Base-by-base conservation (phyloP, 768 basidiomycete genomes). In the Agaricus subrufescens region DNA sequence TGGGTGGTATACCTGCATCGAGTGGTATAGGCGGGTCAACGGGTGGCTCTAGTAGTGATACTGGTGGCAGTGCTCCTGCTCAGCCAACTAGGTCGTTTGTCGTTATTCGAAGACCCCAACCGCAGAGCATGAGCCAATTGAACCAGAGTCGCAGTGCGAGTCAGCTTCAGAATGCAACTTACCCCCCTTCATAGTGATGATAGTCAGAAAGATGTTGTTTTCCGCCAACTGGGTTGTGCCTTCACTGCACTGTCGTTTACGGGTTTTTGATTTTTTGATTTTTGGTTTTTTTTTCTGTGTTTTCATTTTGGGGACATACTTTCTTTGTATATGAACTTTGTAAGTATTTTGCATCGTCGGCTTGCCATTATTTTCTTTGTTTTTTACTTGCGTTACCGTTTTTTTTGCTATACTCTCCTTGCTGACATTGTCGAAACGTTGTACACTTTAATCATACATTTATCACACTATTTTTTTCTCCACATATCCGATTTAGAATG, bases 11-110 rank as follows among this genome's bases (percentile, higher is more conserved):
- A 58, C 59, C 66, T 29, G 58, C 54, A 26, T 46, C 69, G 42
- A 60, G 69, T 15, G 64, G 69, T 15, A 65, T 37, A 10, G 27
- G 44, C n/a, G 31, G 30, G 10, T 12, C 48, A 23, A 30, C 23
- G 38, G 46, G 34, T 12, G 37, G 46, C 4, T 48, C 47, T 7
- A 42, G 39, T 25, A 46, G n/a, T 2, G 44, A 38, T 69, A 62
- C 27, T 10, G 9, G 31, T 19, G 50, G 60, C 15, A 54, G 52
- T 10, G 38, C 26, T 31, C 15, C 31, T 34, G 44, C 45, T 48
- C 73, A 69, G 57, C 75, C 70, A 44, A 76, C 70, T 59, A 71
- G 82, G 61, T 86, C 85, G 29, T 89, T 89, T 60, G 86, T 88
- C 19, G 86, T 89, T 34, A 81, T 87, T 48, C 77, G 85, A n/a